Evolutionary conservation across 148 eudicot species (phyloP), one percentile per base, ranked within the genome.

Genomic region (Rhododendron kiyosumense): DNA sequence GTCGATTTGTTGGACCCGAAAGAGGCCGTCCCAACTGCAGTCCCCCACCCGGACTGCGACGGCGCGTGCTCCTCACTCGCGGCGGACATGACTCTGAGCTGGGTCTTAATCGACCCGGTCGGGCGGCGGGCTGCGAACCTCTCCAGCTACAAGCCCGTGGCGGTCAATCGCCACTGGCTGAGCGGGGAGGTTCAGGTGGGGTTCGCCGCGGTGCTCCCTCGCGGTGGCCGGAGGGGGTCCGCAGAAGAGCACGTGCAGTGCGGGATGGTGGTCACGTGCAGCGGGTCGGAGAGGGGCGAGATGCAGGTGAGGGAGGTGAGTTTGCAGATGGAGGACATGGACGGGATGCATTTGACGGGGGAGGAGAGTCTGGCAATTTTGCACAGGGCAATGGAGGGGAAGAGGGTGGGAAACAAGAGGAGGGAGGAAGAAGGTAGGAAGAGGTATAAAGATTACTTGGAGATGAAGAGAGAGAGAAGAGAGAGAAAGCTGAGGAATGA

Each of bases 221-320:
- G 84, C 54, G 84, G 73, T 10, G 78, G 24, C 17, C 0, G 36
- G 4, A 63, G n/a, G 46, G 49, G 24, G 8, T 6, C 83, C 3
- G n/a, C 87, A 14, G 54, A 71, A 0, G 90, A 86, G 17, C 30
- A 86, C 71, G 94, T 91, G 88, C 90, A 89, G 85, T 89, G 92
- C 69, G 87, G 86, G 78, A 87, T 93, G 17, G 91, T 91, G 88
- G 93, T 96, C 84, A 95, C 93, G 86, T 94, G 96, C 88, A 93
- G 89, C 1, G 87, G 81, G 51, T 82, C 89, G 5, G 95, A 91
- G 51, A 91, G 88, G 5, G 94, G 90, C 3, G 95, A 90, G 43
- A 79, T 94, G 90, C 94, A 90, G 71, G 95, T 95, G 92, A 94
- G 91, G 28, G 99, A 96, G 54, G 94, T 94, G 85, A 89, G 98